These are phyloP conservation scores for Mycena venus DNA, from an alignment of 768 basidiomycete genomes.

Conservation along the genomic window DNA sequence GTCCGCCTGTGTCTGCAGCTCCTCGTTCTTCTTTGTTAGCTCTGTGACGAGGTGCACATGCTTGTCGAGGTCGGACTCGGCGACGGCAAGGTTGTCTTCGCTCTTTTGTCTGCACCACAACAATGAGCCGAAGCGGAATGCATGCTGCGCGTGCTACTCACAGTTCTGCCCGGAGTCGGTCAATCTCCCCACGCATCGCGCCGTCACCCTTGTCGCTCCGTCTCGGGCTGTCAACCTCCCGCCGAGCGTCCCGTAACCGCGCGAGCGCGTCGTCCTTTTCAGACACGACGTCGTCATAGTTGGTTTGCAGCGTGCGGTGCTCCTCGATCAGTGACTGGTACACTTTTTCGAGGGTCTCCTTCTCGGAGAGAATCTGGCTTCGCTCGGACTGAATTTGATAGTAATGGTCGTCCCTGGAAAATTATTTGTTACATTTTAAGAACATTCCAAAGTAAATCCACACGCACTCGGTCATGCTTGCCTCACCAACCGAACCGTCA, in stretches of 20 bases:
- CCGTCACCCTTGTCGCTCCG: slow-evolving; percentile 81
- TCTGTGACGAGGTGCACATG: slow-evolving; percentile 78
- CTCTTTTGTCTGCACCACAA: slow-evolving; percentile 85
- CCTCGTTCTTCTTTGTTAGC: slow-evolving; percentile 83
- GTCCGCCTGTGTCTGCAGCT: slow-evolving; percentile 83
- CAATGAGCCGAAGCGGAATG: slow-evolving; percentile 36
- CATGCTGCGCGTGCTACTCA: slow-evolving; percentile 58
- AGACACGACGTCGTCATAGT: slow-evolving; percentile 78
- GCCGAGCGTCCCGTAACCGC: slow-evolving; percentile 70
- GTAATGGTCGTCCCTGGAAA: slow-evolving; percentile 85
- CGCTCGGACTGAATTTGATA: slow-evolving; percentile 87
- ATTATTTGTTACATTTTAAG: neutral
- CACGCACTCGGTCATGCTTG: slow-evolving; percentile 84
- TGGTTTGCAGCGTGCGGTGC: slow-evolving; percentile 80
- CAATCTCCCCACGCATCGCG: slow-evolving; percentile 85
- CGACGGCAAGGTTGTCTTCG: slow-evolving; percentile 89
- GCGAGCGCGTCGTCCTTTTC: slow-evolving; percentile 84
- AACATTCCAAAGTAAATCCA: slow-evolving; percentile 23
- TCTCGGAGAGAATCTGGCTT: slow-evolving; percentile 83
- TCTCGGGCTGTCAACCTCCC: slow-evolving; percentile 66
- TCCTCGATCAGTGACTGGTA: slow-evolving; percentile 84
- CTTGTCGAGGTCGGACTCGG: slow-evolving; percentile 88
- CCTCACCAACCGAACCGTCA: slow-evolving; percentile 66
- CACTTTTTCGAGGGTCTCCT: slow-evolving; percentile 87
- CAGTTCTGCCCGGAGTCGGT: slow-evolving; percentile 86